Base-by-base conservation (phyloP, 1,139 yeast species). In the Petasospora rhodanensis region DNA sequence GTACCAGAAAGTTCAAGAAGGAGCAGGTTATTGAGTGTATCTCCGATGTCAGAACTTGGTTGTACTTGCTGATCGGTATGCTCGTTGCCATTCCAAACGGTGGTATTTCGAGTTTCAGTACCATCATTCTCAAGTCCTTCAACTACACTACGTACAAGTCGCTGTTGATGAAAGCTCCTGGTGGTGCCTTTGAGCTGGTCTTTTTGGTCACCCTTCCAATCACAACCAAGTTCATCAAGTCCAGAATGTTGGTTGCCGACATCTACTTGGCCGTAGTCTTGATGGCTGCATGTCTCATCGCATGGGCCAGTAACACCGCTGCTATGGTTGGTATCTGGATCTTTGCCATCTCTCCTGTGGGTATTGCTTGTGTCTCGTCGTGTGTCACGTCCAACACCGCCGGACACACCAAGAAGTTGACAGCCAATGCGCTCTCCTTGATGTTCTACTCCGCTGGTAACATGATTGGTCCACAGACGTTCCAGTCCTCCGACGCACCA, bases 381-480 rank as follows among this genome's bases (percentile, higher is more conserved):
- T 38, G 62, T 16, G 47, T 58, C 8, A 63, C 67, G 2, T 54
- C 62, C 5, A 57, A 64, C 19, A 54, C 29, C 19, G 76, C 78
- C 8, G 84, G 84, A 10, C 73, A 71, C 43, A 75, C 84, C 18
- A 78, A 77, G 55, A 76, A 75, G 45, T 54, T 64, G 21, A 62
- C 70, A 9, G 63, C 64, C 11, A 56, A 54, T 27, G 62, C 65
- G 2, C 35, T 70, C 51, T 55, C 72, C 29, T 59, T 76, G 38
- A 57, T 76, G 36, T 76, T 71, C 2, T 77, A 68, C 48, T 66
- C 71, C 50, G 65, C 66, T 24, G 75, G 76, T 18, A 70, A 68
- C 50, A 51, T 70, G 34, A 55, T 66, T 34, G 76, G 76, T 1
- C 72, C 73, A 5, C 72, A 67, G 46, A 48, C 68, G 31, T 66